Evolutionary conservation across 2,329 filamentous ascomycete genomes (phyloP), one percentile per base, ranked within the genome.

Genomic region (Elsinoe australis): DNA sequence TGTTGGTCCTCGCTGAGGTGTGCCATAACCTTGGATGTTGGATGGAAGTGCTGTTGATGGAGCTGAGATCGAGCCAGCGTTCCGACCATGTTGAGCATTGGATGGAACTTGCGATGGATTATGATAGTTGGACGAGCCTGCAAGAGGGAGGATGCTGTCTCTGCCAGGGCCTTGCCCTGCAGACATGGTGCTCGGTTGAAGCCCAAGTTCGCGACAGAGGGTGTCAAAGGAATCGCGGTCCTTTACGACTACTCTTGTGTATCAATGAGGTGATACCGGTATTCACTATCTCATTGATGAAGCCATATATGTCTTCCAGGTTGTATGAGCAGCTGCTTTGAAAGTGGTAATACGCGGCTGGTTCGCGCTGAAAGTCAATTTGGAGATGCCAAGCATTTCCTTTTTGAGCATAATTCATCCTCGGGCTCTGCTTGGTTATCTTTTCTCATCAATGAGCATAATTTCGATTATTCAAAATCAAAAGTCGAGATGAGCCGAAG

Each of bases 1-100:
- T 71, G 68, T 18, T 67, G 63, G 49, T 70, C 66, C 45, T 56
- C 73, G 69, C 57, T 73, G 70, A 53, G 72, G 67, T 38, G 69
- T 67, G 51, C 76, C 73, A 62, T 70, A 77, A 44, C 68, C 62
- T 58, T 68, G 70, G 49, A 64, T 55, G 21, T 51, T 68, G 65
- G 57, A 69, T 71, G 51, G 67, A 62, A 22, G 51, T 41, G 36
- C 49, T 32, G 46, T 38, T n/a, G 45, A 38, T 3, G 45, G 45
- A 6, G 45, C 45, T 10, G 45, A 48, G 26, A 44, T 44, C 6
- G 39, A 44, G 12, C 39, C 39, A 6, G 39, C 39, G 14, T 44
- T 44, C 8, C 39, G 39, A 31, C 24, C 31, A 18, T 44, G 39
- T 15, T 44, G 39, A 24, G 39, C 28, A 21, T 32, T 44, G 2